These are phyloP conservation scores for Gaillardinia entomophila DNA, from an alignment of 805 yeast genomes.

Conservation along the genomic window DNA sequence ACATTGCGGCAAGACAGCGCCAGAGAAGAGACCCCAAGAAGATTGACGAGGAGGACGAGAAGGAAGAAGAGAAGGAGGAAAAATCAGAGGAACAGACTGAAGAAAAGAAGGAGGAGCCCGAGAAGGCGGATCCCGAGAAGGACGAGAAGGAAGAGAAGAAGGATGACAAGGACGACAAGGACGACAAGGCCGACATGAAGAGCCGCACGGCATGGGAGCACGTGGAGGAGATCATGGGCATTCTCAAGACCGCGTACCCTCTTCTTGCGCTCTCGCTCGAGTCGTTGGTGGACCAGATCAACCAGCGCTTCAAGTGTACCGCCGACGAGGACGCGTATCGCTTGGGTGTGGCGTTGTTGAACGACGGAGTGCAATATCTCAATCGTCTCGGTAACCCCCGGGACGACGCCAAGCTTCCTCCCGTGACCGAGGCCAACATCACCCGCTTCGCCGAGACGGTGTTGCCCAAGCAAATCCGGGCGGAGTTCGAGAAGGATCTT, in stretches of 20 bases:
- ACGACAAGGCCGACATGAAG: conserved; percentile 1
- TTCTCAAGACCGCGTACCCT: conserved; percentile 94
- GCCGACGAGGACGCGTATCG: conserved; percentile 97
- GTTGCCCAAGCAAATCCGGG: conserved; percentile 78
- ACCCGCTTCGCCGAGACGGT: conserved; percentile 89
- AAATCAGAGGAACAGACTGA: conserved; percentile 2
- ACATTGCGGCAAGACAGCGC: conserved; percentile 78
- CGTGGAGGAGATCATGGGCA: conserved; percentile 88
- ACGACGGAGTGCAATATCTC: conserved; percentile 88
- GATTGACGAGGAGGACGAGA: conserved; percentile 1
- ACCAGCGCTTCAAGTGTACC: conserved; percentile 86
- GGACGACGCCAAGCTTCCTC: conserved; percentile 83
- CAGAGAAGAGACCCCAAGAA: conserved; percentile 42
- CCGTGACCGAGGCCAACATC: conserved; percentile 85
- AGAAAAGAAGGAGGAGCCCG: conserved; percentile 1
- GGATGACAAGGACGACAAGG: background rate
- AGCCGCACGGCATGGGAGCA: conserved; percentile 85
- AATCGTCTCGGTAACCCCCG: conserved; percentile 83
- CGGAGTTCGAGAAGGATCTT: conserved; percentile 89
- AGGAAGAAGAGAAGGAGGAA: conserved; percentile 2
- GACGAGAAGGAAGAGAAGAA: background rate
- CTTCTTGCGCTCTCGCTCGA: conserved; percentile 86
- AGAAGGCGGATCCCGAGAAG: conserved; percentile 1
- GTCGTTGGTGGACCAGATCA: conserved; percentile 91
- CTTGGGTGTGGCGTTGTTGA: conserved; percentile 82